Conservation (phyloP, 2,329 filamentous ascomycete genomes). For the Xylariaceae sp. region DNA sequence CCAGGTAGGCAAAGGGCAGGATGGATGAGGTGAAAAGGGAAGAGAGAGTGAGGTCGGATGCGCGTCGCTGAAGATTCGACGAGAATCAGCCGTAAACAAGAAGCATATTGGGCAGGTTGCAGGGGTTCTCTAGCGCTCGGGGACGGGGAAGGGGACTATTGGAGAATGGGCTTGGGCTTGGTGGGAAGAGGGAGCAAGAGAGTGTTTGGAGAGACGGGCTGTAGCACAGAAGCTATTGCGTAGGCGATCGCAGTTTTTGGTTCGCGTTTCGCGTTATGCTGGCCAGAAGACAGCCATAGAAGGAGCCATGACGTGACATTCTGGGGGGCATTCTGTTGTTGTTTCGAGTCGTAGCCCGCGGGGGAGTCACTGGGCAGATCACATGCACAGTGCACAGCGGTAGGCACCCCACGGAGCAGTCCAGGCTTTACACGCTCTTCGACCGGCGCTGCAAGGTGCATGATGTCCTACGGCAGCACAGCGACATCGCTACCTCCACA, state of each 20-base stretch:
- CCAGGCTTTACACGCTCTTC: background rate
- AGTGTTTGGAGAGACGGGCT: constrained; percentile 11
- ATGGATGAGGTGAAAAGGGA: constrained; percentile 5
- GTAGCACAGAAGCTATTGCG: background rate
- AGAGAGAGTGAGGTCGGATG: constrained; percentile 5
- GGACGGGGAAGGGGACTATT: constrained; percentile 2
- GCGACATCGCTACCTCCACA: background rate
- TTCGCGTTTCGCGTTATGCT: constrained; percentile 22
- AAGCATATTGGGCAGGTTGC: constrained; percentile 16
- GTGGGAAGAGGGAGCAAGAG: constrained; percentile 1
- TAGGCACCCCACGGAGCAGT: background rate
- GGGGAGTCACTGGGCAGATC: background rate
- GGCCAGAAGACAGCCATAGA: constrained; percentile 15
- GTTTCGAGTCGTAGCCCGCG: background rate
- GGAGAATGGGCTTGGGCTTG: background rate
- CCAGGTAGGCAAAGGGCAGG: background rate
- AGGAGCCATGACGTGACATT: constrained; percentile 19
- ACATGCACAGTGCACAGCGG: background rate
- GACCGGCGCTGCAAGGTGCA: too few species aligned
- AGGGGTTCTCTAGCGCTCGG: constrained; percentile 13
- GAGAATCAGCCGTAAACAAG: constrained; percentile 22
- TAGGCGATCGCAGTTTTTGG: constrained; percentile 12
- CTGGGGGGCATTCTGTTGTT: background rate
- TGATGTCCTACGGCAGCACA: too few species aligned
- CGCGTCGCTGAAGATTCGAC: constrained; percentile 18